Percentiles rank a stretch among this genome's conserved stretches.
Conservation (phyloP, 108 stramenopile genomes). For the Licmophora abbreviata region DNA sequence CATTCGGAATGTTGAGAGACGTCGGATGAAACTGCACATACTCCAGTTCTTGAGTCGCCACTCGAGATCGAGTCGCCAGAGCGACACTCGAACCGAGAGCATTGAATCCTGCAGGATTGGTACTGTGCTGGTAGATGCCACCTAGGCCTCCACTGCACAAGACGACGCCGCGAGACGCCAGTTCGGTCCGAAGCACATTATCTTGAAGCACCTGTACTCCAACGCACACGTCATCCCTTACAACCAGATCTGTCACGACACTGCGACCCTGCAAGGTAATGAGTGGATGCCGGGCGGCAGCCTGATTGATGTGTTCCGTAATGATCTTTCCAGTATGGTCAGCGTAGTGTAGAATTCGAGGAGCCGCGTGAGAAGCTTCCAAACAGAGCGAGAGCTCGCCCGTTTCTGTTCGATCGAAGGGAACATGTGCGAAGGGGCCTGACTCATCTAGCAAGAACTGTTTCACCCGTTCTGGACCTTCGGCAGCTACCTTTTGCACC, state of each 20-base stretch:
- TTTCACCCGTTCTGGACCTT: conserved; percentile 81
- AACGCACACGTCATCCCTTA: conserved; percentile 32
- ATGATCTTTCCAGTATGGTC: conserved; percentile 89
- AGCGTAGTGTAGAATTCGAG: conserved; percentile 84
- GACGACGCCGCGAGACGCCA: conserved; percentile 67
- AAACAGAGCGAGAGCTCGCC: conserved; percentile 27
- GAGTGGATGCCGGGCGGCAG: conserved; percentile 71
- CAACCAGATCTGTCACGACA: conserved; percentile 81
- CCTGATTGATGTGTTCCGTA: conserved; percentile 75
- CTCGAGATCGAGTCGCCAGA: conserved; percentile 60
- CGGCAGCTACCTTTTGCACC: conserved; percentile 78
- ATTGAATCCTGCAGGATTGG: conserved; percentile 87
- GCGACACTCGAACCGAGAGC: conserved; percentile 86
- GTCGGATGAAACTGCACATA: conserved; percentile 97
- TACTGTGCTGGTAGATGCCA: conserved; percentile 90
- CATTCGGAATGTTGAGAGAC: conserved; percentile 73
- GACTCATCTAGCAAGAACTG: conserved; percentile 53
- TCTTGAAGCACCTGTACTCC: conserved; percentile 31
- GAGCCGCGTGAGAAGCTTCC: conserved; percentile 87
- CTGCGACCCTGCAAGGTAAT: conserved; percentile 72
- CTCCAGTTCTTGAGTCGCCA: conserved; percentile 75
- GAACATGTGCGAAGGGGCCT: conserved; percentile 50
- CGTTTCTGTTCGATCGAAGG: conserved; percentile 65
- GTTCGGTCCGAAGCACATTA: conserved; percentile 27
- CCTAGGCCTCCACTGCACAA: conserved; percentile 85